These are phyloP conservation scores for Annulohypoxylon truncatum DNA, from an alignment of 2,329 filamentous ascomycete species.

Conservation along the genomic window DNA sequence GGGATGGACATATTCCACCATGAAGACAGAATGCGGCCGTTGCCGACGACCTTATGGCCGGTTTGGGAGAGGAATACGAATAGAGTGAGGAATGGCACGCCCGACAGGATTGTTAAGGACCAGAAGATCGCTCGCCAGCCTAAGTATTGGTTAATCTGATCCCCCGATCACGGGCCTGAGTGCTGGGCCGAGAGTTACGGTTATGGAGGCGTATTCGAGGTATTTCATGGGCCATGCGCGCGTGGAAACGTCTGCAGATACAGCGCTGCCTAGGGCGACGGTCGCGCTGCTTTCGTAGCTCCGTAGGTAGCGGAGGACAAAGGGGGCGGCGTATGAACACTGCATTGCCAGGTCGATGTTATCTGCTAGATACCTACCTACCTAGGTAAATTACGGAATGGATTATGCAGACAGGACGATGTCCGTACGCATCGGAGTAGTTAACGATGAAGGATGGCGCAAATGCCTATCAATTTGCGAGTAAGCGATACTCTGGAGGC, in stretches of 20 bases:
- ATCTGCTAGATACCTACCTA: too few species aligned
- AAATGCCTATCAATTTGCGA: constrained; percentile 32
- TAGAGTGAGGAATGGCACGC: constrained; percentile 10
- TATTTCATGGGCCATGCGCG: constrained; percentile 40
- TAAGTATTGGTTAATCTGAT: constrained; percentile 11
- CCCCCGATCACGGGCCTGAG: constrained; percentile 37
- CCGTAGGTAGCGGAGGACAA: constrained; percentile 34
- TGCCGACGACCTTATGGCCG: constrained; percentile 39
- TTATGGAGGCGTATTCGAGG: constrained; percentile 25
- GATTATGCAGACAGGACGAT: constrained; percentile 55
- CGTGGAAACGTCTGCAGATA: constrained; percentile 38
- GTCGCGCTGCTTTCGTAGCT: constrained; percentile 32
- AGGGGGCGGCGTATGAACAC: constrained; percentile 20
- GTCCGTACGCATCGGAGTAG: constrained; percentile 54
- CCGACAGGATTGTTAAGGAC: constrained; percentile 31
- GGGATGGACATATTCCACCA: constrained; percentile 23
- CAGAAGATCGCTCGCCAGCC: constrained; percentile 40
- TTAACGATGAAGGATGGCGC: constrained; percentile 56
- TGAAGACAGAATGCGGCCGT: constrained; percentile 24
- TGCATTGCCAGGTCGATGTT: constrained; percentile 43
- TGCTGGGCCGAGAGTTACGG: constrained; percentile 20
- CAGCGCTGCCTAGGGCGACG: constrained; percentile 27
- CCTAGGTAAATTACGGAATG: constrained; percentile 53
- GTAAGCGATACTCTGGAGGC: background rate
- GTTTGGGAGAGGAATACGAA: constrained; percentile 40